Conservation (phyloP, 768 basidiomycete species). For the Boletus vinaceobasis region DNA sequence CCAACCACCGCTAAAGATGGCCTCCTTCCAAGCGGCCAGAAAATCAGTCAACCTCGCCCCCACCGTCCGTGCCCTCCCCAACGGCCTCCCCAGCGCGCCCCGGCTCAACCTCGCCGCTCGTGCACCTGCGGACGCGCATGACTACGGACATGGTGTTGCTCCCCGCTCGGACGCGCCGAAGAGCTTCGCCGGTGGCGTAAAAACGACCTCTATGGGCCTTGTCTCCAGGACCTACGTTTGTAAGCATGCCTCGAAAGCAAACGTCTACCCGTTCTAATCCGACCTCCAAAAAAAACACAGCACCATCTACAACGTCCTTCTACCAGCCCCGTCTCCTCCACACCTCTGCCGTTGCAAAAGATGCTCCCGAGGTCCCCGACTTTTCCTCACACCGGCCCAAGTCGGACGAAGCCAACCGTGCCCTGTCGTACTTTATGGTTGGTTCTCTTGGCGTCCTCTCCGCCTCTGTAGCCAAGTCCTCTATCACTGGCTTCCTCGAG, state of each 20-base stretch:
- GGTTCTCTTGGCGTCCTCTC: constrained; percentile 90
- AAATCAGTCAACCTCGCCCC: constrained; percentile 80
- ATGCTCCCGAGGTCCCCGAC: constrained; percentile 85
- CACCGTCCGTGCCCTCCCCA: constrained; percentile 73
- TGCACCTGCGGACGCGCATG: constrained; percentile 57
- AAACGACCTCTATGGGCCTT: constrained; percentile 49
- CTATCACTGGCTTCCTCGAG: constrained; percentile 88
- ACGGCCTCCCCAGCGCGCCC: constrained; percentile 75
- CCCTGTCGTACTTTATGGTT: constrained; percentile 86
- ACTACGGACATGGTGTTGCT: constrained; percentile 51
- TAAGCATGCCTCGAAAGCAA: constrained; percentile 36
- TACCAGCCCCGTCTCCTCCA: constrained; percentile 73
- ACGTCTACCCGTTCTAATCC: constrained; percentile 14
- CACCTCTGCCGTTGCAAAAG: constrained; percentile 64
- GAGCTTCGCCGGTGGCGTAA: constrained; percentile 56
- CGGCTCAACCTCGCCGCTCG: constrained; percentile 71
- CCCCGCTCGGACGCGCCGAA: constrained; percentile 63
- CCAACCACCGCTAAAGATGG: constrained; percentile 41
- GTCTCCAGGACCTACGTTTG: constrained; percentile 64
- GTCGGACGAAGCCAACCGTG: constrained; percentile 63
- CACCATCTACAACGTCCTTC: constrained; percentile 52
- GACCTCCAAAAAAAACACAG: constrained; percentile 6
- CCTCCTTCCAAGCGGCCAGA: constrained; percentile 70
- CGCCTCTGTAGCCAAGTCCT: constrained; percentile 91
- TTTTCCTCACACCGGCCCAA: constrained; percentile 76